Evolutionary conservation across 805 yeast genomes (phyloP), one percentile per base, ranked within the genome.

Genomic region (Yarrowia sp.): DNA sequence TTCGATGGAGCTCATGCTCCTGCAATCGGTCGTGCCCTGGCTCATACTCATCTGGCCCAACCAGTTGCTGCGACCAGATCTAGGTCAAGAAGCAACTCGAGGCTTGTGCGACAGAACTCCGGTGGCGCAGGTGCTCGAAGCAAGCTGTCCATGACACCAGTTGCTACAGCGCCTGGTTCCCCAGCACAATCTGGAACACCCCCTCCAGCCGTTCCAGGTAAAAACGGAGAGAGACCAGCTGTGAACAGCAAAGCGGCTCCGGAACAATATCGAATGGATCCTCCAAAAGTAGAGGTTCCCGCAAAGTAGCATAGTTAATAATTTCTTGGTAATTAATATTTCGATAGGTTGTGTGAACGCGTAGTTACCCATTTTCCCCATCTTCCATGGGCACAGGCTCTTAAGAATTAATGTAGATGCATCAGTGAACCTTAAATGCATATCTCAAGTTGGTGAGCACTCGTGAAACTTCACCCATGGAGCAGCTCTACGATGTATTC

Each of bases 211-310:
- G 54, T 48, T 3, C 36, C 54, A 10, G 28, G 54, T 9, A 48
- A 48, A n/a, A 30, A 48, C 19, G 54, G 22, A 10, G 54, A 48
- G n/a, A 36, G 54, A 24, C 28, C 38, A 3, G n/a, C 54, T 2
- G 35, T 30, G 36, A 28, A 19, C 14, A 48, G 32, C 26, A 48
- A 48, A n/a, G 38, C 38, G 8, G 38, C 38, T 3, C 28, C 58
- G 19, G 58, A 51, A 51, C 40, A 33, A 51, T 51, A 22, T 19
- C 56, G 56, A 8, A 1, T 49, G 40, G 56, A 49, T 9, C 58
- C 58, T 19, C 58, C 40, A 4, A 54, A 36, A 9, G 61, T 54
- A 33, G 61, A 54, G 61, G 61, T 54, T 54, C 61, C 61, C 33
- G 46, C 61, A 21, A 54, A 54, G 61, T 54, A 54, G 61, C 61